Base-by-base conservation (phyloP, 768 basidiomycete genomes). In the Udeniomyces megalosporus region DNA sequence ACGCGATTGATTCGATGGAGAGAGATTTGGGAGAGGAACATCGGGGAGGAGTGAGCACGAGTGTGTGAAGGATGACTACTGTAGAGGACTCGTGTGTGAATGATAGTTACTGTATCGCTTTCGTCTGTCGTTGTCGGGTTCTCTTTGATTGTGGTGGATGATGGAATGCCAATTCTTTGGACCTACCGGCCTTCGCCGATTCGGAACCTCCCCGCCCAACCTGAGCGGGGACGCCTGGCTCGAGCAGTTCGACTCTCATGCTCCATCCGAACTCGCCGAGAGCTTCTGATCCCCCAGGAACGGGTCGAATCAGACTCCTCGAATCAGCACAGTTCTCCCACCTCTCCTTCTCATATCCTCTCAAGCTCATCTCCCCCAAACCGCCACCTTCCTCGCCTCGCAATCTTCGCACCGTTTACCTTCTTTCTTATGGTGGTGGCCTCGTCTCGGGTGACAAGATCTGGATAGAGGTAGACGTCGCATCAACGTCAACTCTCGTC, bases 341-440 rank as follows among this genome's bases (percentile, higher is more conserved):
- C 45, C 63, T 65, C 20, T 54, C 63, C 3, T 65, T 60, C 47
- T 53, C 51, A 5, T 65, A 65, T 47, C 63, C 63, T 20, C 63
- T 65, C 31, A 59, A 60, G 48, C 55, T 63, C 14, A 46, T 63
- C 26, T 63, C 62, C 28, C 56, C 62, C 1, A 44, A 32, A 15
- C 62, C 62, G 4, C 55, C 49, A 2, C 49, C 56, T 6, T 51
- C 62, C 11, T 42, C 56, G 4, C 48, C 17, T 3, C 32, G 48
- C 8, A 56, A 58, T 12, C 57, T 60, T 1, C 50, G 63, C 7
- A 51, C 49, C 46, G 58, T 60, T 28, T 65, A 65, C 53, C 31
- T 65, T 51, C 63, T 65, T 14, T 54, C 51, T 20, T 65, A 65
- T 34, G 63, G 63, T 3, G 63, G 63, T 26, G 63, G 63, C 10